Evolutionary conservation across 2,329 filamentous ascomycete species (phyloP), one percentile per base, ranked within the genome.

Genomic region (Pseudocercospora macadamiae): DNA sequence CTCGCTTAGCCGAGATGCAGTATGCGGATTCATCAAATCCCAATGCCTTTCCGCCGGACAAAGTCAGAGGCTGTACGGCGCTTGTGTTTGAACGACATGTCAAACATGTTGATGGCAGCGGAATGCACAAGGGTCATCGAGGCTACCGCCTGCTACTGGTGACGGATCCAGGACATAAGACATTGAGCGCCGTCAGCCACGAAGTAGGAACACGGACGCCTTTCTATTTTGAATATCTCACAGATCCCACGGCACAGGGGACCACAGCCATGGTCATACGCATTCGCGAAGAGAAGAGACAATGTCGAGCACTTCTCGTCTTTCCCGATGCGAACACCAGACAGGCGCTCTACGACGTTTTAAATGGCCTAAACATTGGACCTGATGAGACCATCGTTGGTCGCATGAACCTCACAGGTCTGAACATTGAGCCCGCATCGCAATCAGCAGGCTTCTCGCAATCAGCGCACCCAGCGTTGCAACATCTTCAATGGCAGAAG

Each of bases 111-210:
- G 89, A 90, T 61, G 90, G 89, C 1, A 87, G 86, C 0, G 91
- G 90, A 1, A 84, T 83, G 48, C 86, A 91, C 42, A 86, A 80
- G 55, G 84, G 88, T 68, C 92, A 96, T 72, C 84, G 88, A 39
- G 92, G 93, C 0, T 95, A 89, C 76, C 86, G 93, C 19, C 77
- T 96, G 47, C 84, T 89, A 7, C 82, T 96, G 14, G 84, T 93
- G 30, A 96, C 92, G 0, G 89, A 89, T 7, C 85, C 90, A 2
- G 86, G 84, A 61, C 90, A 86, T 52, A 91, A 93, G 71, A 89
- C 89, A 1, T 77, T 96, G 32, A 92, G 89, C 70, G 89, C 86
- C 42, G 83, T 95, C 52, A 88, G 87, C 59, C 89, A 95, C 70
- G 79, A 83, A 12, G 83, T 93, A 45, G 79, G 83, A 12, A 83